These are phyloP conservation scores for Posidonia australis DNA, from an alignment of 106 monocot genomes.

Conservation along the genomic window DNA sequence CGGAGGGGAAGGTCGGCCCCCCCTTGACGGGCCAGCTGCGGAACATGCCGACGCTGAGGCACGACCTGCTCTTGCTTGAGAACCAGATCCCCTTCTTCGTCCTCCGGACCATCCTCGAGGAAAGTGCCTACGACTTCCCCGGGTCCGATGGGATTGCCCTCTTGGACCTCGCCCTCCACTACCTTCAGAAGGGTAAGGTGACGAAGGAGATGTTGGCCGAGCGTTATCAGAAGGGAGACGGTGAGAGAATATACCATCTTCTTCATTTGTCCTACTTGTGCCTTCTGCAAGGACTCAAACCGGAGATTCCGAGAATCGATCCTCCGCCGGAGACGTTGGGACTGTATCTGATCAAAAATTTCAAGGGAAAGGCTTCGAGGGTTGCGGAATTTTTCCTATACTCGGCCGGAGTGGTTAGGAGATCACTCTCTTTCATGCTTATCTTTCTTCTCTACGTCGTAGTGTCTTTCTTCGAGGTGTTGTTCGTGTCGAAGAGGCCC, in stretches of 20 bases:
- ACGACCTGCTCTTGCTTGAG: conserved; percentile 9
- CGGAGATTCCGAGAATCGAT: not conserved
- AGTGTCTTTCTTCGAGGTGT: not conserved
- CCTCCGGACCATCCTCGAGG: not conserved
- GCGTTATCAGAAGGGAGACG: not conserved
- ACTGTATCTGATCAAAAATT: not conserved
- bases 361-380: not conserved
- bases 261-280: not conserved
- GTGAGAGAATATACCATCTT: not conserved
- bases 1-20: not conserved
- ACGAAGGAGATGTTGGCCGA: not conserved
- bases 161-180: not conserved
- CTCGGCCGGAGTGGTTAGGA: not conserved
- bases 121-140: too few relatives aligned
- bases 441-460: not conserved
- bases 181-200: not conserved
- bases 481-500: not conserved
- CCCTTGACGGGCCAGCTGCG: not conserved
- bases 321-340: not conserved
- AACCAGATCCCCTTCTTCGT: conserved; percentile 15
- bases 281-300: not conserved
- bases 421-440: not conserved
- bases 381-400: not conserved
- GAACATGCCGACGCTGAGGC: not conserved
- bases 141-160: not conserved